Base-by-base conservation (phyloP, 106 monocot species). In the Amphibolis antarctica region DNA sequence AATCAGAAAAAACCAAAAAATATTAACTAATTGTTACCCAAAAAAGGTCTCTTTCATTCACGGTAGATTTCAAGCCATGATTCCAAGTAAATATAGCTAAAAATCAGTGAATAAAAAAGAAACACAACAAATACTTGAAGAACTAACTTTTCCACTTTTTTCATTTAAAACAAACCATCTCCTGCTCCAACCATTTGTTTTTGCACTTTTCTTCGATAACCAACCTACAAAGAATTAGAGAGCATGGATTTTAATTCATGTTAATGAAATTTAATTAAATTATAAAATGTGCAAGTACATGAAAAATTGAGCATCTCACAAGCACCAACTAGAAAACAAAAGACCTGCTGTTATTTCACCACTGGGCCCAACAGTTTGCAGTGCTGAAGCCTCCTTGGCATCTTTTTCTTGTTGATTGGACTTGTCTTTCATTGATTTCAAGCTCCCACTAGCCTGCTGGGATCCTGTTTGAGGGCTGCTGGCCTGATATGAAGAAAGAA, bases 91-190 rank as follows among this genome's bases (percentile, higher is more conserved):
- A 49, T 14, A 49, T 49, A 14, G 12, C 17, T 19, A 19, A 49
- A 12, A 49, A 17, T 10, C 17, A 14, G 49, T 10, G 17, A 49
- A 14, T 49, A 3, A 15, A 49, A 49, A 1, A 49, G 4, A 55
- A 24, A 24, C 10, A 24, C 4, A 24, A 59, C 57, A 12, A 59
- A 31, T 30, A 59, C 15, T 31, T 30, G 17, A 30, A 18, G 14
- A 28, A 18, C 81, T 26, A 15, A 94, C 94, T 83, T 94, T 94
- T 74, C 94, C 89, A 70, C 71, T 89, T 64, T 94, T 94, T 68
- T 89, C 94, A 76, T 94, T 94, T 47, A 94, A 71, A 65, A 94
- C 94, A 80, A 94, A 94, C 94, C 94, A 94, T 30, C 86, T 60
- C 67, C 71, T 89, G 66, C 74, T 89, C 94, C 94, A 94, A 28